Percentiles rank a stretch among this genome's conserved stretches.
Evolutionary conservation across 352 stramenopile species (phyloP).

Genomic region (Phytophthora aleatoria): DNA sequence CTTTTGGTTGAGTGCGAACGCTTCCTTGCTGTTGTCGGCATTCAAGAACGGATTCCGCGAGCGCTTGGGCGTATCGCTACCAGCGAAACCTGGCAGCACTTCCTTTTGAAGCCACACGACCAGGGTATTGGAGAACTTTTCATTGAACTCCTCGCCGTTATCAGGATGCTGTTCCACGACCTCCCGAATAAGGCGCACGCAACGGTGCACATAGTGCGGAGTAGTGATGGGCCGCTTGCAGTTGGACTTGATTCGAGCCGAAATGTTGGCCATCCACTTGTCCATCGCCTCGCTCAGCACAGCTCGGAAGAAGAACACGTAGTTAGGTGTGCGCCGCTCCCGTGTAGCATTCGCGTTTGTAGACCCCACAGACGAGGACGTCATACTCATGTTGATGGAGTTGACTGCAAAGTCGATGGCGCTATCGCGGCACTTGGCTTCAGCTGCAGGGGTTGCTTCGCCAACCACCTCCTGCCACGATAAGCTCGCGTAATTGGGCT

Average conservation of each 20-base stretch:
- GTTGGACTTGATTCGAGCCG: conserved; percentile 64
- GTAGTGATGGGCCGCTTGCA: conserved; percentile 80
- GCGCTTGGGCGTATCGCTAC: conserved; percentile 77
- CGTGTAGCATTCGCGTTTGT: conserved; percentile 80
- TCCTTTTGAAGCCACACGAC: conserved; percentile 89
- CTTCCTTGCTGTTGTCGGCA: conserved; percentile 79
- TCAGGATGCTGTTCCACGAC: conserved; percentile 86
- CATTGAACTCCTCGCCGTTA: conserved; percentile 80
- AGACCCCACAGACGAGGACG: conserved; percentile 59
- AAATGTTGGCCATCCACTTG: conserved; percentile 88
- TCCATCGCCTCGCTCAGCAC: conserved; percentile 88
- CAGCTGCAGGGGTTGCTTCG: conserved; percentile 54
- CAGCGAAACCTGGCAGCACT: conserved; percentile 80
- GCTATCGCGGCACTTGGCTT: conserved; percentile 66
- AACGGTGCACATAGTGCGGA: conserved; percentile 85
- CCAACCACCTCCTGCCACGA: conserved; percentile 75
- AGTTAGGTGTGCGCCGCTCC: conserved; percentile 80
- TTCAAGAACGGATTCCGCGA: conserved; percentile 86
- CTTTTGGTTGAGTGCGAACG: conserved; percentile 84
- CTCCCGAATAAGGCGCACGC: conserved; percentile 82
- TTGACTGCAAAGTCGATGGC: conserved; percentile 74
- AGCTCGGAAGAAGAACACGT: conserved; percentile 86
- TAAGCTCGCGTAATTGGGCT: conserved; percentile 62
- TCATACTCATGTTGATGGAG: conserved; percentile 87
- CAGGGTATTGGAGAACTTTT: conserved; percentile 86